These are phyloP conservation scores for Pseudisothecium myosuroides DNA, from an alignment of 225 moss, liverwort and hornwort species.

Conservation along the genomic window DNA sequence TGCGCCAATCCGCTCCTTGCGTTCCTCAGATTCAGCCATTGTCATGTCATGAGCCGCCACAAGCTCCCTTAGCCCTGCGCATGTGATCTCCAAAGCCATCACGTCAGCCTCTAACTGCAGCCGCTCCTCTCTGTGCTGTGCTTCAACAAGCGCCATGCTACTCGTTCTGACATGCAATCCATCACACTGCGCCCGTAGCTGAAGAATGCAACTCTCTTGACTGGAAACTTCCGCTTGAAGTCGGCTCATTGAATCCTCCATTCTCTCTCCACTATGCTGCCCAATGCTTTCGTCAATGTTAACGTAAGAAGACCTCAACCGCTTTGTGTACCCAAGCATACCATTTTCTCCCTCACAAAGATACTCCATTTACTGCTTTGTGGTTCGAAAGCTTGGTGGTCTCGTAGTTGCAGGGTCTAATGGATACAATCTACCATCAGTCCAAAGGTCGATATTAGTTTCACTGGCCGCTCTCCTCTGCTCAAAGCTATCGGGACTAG, in stretches of 20 bases:
- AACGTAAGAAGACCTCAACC: not conserved
- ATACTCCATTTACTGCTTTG: not conserved
- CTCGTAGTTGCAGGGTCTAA: not conserved
- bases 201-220: not conserved
- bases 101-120: not conserved
- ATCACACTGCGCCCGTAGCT: not conserved
- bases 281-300: not conserved
- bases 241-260: not conserved
- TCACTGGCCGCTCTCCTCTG: not conserved
- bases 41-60: not conserved
- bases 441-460: not conserved
- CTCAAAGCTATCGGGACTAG: not conserved
- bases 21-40: not conserved
- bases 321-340: not conserved
- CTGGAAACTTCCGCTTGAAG: not conserved
- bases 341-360: not conserved
- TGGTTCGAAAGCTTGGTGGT: not conserved
- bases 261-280: not conserved
- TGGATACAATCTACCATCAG: not conserved
- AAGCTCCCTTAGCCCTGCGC: not conserved
- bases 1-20: fast-evolving
- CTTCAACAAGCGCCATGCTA: not conserved
- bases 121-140: not conserved
- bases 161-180: not conserved
- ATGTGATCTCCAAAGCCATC: not conserved